Evolutionary conservation across 1,139 yeast species (phyloP), one percentile per base, ranked within the genome.

Genomic region (Geotrichum candidum): DNA sequence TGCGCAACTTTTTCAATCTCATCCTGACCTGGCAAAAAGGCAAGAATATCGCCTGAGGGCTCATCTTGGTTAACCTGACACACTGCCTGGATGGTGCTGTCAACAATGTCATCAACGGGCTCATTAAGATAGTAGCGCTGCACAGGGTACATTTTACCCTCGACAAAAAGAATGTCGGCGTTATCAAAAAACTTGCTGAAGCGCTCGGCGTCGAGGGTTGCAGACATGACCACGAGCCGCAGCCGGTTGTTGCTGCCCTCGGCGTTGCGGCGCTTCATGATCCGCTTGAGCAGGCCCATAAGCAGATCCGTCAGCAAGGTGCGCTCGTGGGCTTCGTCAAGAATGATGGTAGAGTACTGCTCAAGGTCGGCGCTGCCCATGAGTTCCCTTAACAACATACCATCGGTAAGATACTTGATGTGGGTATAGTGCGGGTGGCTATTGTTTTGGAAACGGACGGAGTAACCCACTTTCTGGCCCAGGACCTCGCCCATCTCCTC

Each of bases 291-390:
- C 69, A 94, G 87, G 11, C 99, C 99, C 78, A 94, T 80, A 27
- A 94, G 80, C 69, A 94, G 78, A 76, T 94, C 99, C 0, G 99
- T 91, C 61, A 92, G 76, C 2, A 94, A 87, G 0, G 98, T 94
- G 72, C 99, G 82, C 78, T 94, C 99, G 78, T 94, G 99, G 1
- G 98, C 99, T 77, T 94, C 99, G 78, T 94, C 99, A 56, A 94
- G 84, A 56, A 95, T 81, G n/a, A 94, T 81, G 0, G 90, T 86
- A 33, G 87, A 80, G 72, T 94, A 94, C 65, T 83, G 83, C 7
- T 80, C 75, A 59, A 95, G 76, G 3, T 76, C 74, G 0, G 83
- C 82, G 70, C 90, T 92, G 65, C 88, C 75, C 94, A 94, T 89
- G 67, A 92, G 76, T 72, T 94, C 99, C 71, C 99, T 81, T 63